phyloP scores from a whole-genome alignment of 495 filamentous ascomycete species.

The Talaromyces borbonicus region DNA sequence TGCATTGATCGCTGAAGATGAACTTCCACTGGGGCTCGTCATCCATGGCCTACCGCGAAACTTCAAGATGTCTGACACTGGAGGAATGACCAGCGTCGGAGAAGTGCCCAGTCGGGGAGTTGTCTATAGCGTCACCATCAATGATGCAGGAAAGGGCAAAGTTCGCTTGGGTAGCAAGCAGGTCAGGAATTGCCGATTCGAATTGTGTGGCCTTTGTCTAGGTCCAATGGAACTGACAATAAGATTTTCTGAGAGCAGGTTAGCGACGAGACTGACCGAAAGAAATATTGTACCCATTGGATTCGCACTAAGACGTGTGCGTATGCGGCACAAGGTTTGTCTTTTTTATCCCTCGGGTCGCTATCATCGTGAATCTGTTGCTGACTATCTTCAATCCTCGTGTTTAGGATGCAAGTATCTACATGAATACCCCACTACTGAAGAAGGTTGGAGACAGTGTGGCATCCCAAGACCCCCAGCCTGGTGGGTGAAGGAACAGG shows the following conservation, averaged over 20 bases:
- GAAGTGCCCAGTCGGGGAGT: slow-evolving; percentile 18
- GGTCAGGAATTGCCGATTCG: background rate
- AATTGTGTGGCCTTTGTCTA: too few species aligned
- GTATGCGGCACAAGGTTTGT: slow-evolving; percentile 61
- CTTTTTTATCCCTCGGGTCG: background rate
- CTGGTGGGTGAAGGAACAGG: slow-evolving; percentile 45
- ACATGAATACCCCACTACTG: slow-evolving; percentile 72
- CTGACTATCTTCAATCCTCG: background rate
- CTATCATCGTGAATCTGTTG: background rate
- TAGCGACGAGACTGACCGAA: slow-evolving; percentile 27
- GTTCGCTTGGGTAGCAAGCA: background rate
- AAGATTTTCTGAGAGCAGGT: too few species aligned
- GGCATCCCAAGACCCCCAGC: slow-evolving; percentile 48
- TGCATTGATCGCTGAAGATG: slow-evolving; percentile 55
- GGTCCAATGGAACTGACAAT: too few species aligned
- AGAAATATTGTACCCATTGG: slow-evolving; percentile 82
- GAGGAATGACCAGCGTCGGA: slow-evolving; percentile 39
- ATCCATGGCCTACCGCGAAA: slow-evolving; percentile 27
- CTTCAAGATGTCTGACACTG: slow-evolving; percentile 25
- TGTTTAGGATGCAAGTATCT: slow-evolving; percentile 61
- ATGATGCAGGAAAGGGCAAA: slow-evolving; percentile 2
- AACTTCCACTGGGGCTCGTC: slow-evolving; percentile 38
- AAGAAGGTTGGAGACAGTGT: slow-evolving; percentile 46
- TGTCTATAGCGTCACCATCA: slow-evolving; percentile 25
- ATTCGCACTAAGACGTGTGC: slow-evolving; percentile 74